Conservation (phyloP, 2,329 filamentous ascomycete genomes). For the Laburnicola sp. region DNA sequence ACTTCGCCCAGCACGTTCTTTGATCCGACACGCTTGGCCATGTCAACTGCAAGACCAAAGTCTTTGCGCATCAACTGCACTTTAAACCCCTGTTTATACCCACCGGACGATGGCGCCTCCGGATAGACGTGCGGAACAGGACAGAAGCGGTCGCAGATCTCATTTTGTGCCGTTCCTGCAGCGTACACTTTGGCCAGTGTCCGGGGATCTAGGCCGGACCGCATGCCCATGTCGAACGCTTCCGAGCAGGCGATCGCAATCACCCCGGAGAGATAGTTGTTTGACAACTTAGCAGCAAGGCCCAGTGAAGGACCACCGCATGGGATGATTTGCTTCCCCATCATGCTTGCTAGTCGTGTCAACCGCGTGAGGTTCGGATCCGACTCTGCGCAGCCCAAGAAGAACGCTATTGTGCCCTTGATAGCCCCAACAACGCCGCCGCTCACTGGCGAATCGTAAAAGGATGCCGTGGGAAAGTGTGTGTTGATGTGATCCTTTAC, state of each 20-base stretch:
- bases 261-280: constrained; percentile 63
- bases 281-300: constrained; percentile 62
- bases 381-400: constrained; percentile 55
- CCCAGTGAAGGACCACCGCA: constrained; percentile 61
- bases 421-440: constrained; percentile 58
- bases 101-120: constrained; percentile 53
- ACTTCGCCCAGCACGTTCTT: constrained; percentile 55
- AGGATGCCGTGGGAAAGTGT: constrained; percentile 48
- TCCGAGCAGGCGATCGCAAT: constrained; percentile 63
- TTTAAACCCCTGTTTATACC: constrained; percentile 60
- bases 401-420: constrained; percentile 58
- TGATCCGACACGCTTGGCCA: constrained; percentile 57
- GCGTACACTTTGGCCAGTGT: constrained; percentile 57
- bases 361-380: constrained; percentile 52
- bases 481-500: constrained; percentile 48
- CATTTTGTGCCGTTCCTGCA: constrained; percentile 56
- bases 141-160: constrained; percentile 56
- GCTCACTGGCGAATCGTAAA: constrained; percentile 59
- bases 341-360: constrained; percentile 51
- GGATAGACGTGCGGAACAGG: constrained; percentile 56
- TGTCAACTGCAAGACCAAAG: constrained; percentile 58
- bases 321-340: constrained; percentile 59
- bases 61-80: constrained; percentile 65
- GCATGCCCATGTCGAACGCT: constrained; percentile 64
- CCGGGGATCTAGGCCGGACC: constrained; percentile 58